Conservation (phyloP, 148 eudicot species). For the Arbutus unedo region DNA sequence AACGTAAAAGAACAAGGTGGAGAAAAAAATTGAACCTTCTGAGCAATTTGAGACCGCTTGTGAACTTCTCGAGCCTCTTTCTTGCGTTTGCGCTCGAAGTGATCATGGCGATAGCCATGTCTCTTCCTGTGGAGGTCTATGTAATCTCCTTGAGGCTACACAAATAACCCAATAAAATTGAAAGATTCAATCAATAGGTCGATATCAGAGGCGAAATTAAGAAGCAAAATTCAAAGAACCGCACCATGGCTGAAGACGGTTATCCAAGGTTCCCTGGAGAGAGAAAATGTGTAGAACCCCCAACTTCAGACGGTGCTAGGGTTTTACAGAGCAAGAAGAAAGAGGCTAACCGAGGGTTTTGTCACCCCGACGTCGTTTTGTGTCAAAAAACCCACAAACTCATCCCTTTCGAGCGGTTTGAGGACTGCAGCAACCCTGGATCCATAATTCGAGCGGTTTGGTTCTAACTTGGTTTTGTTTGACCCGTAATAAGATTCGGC, state of each 20-base stretch:
- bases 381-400: no score
- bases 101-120: conserved; percentile 78
- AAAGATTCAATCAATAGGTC: not conserved
- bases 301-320: not conserved
- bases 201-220: not conserved
- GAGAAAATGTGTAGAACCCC: not conserved
- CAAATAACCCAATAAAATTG: not conserved
- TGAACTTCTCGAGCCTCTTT: conserved; percentile 80
- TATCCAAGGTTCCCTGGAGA: not conserved
- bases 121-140: conserved; percentile 82
- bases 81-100: conserved; percentile 87
- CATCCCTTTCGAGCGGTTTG: no score
- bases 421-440: no score
- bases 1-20: not conserved
- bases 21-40: conserved; percentile 36
- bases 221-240: not conserved
- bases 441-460: no score
- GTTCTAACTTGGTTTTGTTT: no score
- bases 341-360: no score
- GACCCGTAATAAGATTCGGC: no score
- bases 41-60: conserved; percentile 61
- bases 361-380: no score
- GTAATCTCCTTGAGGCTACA: conserved; percentile 91
- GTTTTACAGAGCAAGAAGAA: not conserved
- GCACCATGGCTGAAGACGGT: conserved; percentile 5